phyloP scores from a whole-genome alignment of 495 filamentous ascomycete genomes.

The Daldinia loculata region DNA sequence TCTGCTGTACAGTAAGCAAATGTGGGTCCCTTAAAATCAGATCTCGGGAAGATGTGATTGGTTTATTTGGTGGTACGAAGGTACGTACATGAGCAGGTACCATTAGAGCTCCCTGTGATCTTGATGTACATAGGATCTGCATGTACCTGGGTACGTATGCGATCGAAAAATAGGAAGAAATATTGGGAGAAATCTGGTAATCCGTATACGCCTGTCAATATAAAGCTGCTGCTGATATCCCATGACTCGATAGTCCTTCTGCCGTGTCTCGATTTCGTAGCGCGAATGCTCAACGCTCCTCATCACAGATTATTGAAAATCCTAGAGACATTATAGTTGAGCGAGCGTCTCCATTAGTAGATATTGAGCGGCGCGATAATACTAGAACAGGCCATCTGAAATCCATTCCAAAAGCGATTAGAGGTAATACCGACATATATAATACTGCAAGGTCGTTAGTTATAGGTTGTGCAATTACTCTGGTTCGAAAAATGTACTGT shows the following conservation, averaged over 20 bases:
- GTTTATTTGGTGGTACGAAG: background rate
- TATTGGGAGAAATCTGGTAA: background rate
- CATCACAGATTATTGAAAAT: background rate
- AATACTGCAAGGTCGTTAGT: background rate
- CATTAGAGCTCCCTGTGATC: background rate
- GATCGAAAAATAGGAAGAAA: background rate
- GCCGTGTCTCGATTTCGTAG: background rate
- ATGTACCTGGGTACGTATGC: background rate
- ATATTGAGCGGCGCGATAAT: background rate
- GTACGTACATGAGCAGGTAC: background rate
- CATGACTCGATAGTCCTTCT: background rate
- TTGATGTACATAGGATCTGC: background rate
- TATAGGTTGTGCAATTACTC: background rate
- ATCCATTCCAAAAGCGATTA: background rate
- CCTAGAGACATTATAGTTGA: background rate
- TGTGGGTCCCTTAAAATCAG: background rate
- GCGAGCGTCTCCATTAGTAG: background rate
- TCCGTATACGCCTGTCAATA: background rate
- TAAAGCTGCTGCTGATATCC: background rate
- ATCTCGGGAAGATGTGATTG: background rate
- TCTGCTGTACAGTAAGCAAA: background rate
- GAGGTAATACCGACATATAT: background rate
- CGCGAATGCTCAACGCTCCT: background rate
- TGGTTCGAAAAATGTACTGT: background rate
- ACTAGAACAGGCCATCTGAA: background rate